Base-by-base conservation (phyloP, 495 filamentous ascomycete genomes). In the Acidomyces sp. region DNA sequence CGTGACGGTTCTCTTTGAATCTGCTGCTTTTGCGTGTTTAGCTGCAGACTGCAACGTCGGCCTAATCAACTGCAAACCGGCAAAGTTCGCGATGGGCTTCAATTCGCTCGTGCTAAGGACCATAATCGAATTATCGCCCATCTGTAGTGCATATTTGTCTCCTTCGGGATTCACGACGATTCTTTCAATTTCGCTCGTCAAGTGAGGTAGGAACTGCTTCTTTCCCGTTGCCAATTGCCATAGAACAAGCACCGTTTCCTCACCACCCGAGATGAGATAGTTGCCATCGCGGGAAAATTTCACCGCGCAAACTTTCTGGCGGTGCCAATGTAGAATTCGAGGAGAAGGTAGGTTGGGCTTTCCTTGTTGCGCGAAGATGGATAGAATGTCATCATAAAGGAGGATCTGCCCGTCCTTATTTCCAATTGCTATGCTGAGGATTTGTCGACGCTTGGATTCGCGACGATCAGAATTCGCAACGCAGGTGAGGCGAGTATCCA, bases 211-310 rank as follows among this genome's bases (percentile, higher is more conserved):
- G 56, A 72, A 80, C 51, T 88, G 78, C 49, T 73, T 74, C 45
- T 75, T 74, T 22, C 75, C 75, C 1, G 88, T 94, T 44, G 90
- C 84, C 15, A 96, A 61, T 57, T 99, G 90, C 86, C 87, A 99
- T n/a, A 94, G 61, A 12, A 95, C 82, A 34, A 99, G 63, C 3
- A 90, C 85, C 1, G 84, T 85, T 59, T 96, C 90, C 10, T 74
- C 70, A 7, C 90, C 92, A 43, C 90, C 90, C 28, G 90, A 96
- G 23, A 97, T 78, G 23, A 96, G 58, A 55, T 97, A 97, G 51
- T 94, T 88, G 90, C 90, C 92, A 69, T 96, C 88, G 51, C 62
- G 66, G 17, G 88, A 92, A 79, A 82, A 95, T 55, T 85, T 87
- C 28, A 93, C 67, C 6, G 80, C 69, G 50, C 72, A 73, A 2